These are phyloP conservation scores for Rhododendron molle DNA, from an alignment of 148 eudicot genomes.

Conservation along the genomic window DNA sequence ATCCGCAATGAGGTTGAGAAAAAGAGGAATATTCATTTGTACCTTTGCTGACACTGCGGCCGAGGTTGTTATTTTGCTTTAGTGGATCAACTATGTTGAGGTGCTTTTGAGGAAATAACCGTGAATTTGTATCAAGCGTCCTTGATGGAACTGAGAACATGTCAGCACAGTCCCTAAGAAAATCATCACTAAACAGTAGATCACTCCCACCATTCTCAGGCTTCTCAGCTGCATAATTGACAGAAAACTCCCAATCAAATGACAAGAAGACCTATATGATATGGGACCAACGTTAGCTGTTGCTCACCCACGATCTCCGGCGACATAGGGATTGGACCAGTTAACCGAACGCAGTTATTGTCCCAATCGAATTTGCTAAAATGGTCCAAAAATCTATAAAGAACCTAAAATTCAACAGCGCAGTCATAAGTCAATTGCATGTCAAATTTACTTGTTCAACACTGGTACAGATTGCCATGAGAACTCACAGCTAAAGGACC, in stretches of 20 bases:
- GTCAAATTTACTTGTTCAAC: conserved; percentile 11
- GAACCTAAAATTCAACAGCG: conserved; percentile 58
- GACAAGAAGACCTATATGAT: background rate
- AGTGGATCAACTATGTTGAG: conserved; percentile 94
- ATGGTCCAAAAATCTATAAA: conserved; percentile 85
- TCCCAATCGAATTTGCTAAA: conserved; percentile 98
- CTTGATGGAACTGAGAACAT: conserved; percentile 67
- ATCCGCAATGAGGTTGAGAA: background rate
- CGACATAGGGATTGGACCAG: conserved; percentile 72
- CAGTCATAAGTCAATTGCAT: conserved; percentile 12
- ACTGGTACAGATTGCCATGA: conserved; percentile 1
- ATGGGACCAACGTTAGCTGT: background rate
- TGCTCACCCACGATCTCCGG: conserved; percentile 71
- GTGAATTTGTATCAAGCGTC: conserved; percentile 37
- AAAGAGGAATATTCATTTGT: conserved; percentile 4
- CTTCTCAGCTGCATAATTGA: conserved; percentile 55
- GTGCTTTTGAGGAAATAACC: conserved; percentile 52
- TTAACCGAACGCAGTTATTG: conserved; percentile 58
- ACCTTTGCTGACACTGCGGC: conserved; percentile 97
- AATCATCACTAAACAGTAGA: conserved; percentile 58
- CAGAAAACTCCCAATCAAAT: background rate
- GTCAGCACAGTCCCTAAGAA: conserved; percentile 51
- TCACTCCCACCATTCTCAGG: conserved; percentile 53
- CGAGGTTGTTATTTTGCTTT: conserved; percentile 84
- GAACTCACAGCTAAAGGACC: conserved; percentile 96